Base-by-base conservation (phyloP, 1,139 yeast genomes). In the Debaryomycetaceae sp. region DNA sequence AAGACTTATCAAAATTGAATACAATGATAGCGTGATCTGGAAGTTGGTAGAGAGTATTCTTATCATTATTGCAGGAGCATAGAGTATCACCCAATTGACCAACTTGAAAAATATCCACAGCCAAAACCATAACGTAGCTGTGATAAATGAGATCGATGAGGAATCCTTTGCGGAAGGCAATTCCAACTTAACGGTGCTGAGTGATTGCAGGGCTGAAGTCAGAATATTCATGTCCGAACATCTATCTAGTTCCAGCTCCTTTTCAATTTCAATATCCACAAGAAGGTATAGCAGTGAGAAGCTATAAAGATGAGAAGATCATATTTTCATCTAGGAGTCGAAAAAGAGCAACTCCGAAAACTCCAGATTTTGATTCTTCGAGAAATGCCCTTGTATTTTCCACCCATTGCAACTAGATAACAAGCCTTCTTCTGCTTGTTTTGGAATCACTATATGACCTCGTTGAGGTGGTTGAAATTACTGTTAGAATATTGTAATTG, bases 11-110 rank as follows among this genome's bases (percentile, higher is more conserved):
- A 71, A 49, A 6, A 73, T 50, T 36, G 72, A 59, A 38, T 72
- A 65, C 36, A 73, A 54, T 35, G 75, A 60, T 41, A 73, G 53
- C 5, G 69, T 63, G 38, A 74, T 60, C 46, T 62, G 66, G 45
- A 60, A 67, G 42, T 60, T 63, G 27, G 53, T 58, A 35, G 69
- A 62, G 34, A 72, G 58, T 37, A 68, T 40, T 13, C 49, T 48
- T 43, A 64, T 45, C 7, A 65, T 41, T 6, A 47, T 43, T 20
- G 53, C 47, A 6, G 73, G 73, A 4, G 65, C 42, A 36, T 49
- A 50, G 5, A 58, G 48, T 6, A 60, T 33, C 1, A 60, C 17
- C 45, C 55, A 46, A 40, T 63, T 57, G 42, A 60, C 44, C 20
- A 56, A 11, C 38, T 48, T 50, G 41, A 57, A 49, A 24, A 59